A percentile compares a stretch with the other conserved stretches of the same genome.
These are phyloP conservation scores for Penicillium sp. DNA, from an alignment of 2,329 filamentous ascomycete genomes.

Conservation along the genomic window DNA sequence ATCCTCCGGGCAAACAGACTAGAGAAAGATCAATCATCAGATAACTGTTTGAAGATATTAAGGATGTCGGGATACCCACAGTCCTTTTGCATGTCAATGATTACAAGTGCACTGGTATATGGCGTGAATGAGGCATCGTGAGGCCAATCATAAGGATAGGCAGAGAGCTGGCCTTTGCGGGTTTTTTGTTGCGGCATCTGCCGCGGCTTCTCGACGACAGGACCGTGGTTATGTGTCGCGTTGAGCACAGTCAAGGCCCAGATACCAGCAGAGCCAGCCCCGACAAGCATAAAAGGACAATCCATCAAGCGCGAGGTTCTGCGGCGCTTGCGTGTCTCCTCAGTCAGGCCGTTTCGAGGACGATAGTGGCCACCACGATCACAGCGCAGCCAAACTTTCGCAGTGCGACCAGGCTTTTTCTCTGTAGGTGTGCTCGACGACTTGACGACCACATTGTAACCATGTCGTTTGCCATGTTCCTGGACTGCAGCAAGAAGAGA, in stretches of 20 bases:
- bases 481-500: constrained; percentile 42
- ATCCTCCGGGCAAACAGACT: constrained; percentile 46
- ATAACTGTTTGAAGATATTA: background rate
- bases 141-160: constrained; percentile 46
- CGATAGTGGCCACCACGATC: constrained; percentile 46
- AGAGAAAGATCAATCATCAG: constrained; percentile 3
- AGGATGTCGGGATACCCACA: constrained; percentile 32
- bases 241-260: constrained; percentile 45
- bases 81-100: constrained; percentile 50
- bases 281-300: constrained; percentile 45
- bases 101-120: constrained; percentile 45
- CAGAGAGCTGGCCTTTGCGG: constrained; percentile 44
- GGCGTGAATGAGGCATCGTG: constrained; percentile 45
- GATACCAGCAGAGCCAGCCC: constrained; percentile 43
- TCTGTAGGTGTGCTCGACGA: constrained; percentile 46
- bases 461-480: constrained; percentile 42
- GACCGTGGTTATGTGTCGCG: constrained; percentile 44
- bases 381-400: constrained; percentile 46
- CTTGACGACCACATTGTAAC: constrained; percentile 46
- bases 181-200: constrained; percentile 42
- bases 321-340: constrained; percentile 45
- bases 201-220: constrained; percentile 41
- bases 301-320: constrained; percentile 45
- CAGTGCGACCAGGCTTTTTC: constrained; percentile 44
- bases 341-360: constrained; percentile 44